A percentile compares a stretch with the other conserved stretches of the same genome.
phyloP scores from a whole-genome alignment of 169 alveolate species.

The Babesia sp. region DNA sequence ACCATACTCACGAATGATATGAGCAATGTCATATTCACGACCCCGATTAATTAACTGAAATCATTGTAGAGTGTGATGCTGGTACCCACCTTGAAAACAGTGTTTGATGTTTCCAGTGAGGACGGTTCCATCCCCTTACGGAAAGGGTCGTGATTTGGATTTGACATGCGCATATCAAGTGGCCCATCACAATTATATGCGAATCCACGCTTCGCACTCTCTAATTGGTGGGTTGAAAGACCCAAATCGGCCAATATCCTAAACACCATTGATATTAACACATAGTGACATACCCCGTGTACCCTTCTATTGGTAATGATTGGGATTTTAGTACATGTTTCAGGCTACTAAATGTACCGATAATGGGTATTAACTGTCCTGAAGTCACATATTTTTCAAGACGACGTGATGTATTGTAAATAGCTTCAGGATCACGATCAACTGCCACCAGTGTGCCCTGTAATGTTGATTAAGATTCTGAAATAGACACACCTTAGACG shows the following conservation, averaged over 20 bases:
- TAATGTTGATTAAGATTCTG: not conserved
- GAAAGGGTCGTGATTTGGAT: conserved; percentile 69
- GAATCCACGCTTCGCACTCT: conserved; percentile 69
- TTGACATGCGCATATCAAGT: conserved; percentile 78
- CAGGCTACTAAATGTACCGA: conserved; percentile 72
- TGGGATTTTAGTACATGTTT: conserved; percentile 46
- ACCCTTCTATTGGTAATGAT: conserved; percentile 65
- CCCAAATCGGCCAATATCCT: conserved; percentile 77
- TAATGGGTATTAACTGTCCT: conserved; percentile 44
- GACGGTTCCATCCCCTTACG: not conserved
- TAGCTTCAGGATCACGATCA: conserved; percentile 79
- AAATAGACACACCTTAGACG: conserved; percentile 23
- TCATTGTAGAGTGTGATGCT: not conserved
- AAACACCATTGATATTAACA: not conserved
- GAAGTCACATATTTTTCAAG: conserved; percentile 43
- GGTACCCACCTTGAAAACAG: conserved; percentile 48
- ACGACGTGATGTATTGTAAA: conserved; percentile 59
- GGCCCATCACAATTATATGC: conserved; percentile 72
- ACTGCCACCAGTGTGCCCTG: conserved; percentile 69
- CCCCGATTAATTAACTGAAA: conserved; percentile 41
- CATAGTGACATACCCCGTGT: conserved; percentile 47
- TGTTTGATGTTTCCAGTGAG: conserved; percentile 14
- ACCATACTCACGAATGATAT: conserved; percentile 47
- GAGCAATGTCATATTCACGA: conserved; percentile 29
- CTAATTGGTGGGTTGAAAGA: conserved; percentile 74